Conservation (phyloP, 768 basidiomycete species). For the Rossbeevera mucosa region DNA sequence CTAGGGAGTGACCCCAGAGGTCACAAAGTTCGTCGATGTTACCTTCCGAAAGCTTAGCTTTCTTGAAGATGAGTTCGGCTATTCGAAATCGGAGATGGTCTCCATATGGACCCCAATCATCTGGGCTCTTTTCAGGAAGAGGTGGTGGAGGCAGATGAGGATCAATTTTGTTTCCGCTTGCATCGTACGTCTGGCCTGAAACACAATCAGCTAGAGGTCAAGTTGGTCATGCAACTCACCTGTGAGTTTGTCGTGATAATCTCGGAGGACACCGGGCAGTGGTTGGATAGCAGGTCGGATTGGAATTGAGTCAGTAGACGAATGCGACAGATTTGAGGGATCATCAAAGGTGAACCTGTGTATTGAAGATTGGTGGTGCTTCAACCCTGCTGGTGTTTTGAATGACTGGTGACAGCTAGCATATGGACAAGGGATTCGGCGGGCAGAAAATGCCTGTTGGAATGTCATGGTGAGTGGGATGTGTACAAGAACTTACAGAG, state of each 20-base stretch:
- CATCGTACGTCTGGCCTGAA: neutral
- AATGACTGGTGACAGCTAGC: slow-evolving; percentile 2
- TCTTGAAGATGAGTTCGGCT: neutral
- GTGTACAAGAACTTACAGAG: too few relatives aligned
- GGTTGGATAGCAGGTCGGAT: neutral
- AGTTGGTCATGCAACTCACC: neutral
- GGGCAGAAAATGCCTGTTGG: too few relatives aligned
- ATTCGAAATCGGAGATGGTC: neutral
- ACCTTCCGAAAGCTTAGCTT: neutral
- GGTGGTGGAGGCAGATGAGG: neutral
- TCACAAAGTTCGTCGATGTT: neutral
- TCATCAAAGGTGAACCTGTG: neutral
- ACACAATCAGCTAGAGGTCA: too few relatives aligned
- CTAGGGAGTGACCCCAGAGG: slow-evolving; percentile 2
- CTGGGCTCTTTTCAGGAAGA: neutral
- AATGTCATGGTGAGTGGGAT: too few relatives aligned
- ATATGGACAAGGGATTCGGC: slow-evolving; percentile 2
- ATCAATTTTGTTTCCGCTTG: neutral
- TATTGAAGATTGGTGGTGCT: neutral
- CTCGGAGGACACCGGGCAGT: neutral
- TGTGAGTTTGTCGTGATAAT: neutral
- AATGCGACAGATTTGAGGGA: too few relatives aligned
- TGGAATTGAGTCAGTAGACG: too few relatives aligned
- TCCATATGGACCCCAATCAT: slow-evolving; percentile 1
- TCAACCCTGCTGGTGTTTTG: neutral